phyloP scores from a whole-genome alignment of 2,329 filamentous ascomycete genomes.

The Penicillium psychrosexuale region DNA sequence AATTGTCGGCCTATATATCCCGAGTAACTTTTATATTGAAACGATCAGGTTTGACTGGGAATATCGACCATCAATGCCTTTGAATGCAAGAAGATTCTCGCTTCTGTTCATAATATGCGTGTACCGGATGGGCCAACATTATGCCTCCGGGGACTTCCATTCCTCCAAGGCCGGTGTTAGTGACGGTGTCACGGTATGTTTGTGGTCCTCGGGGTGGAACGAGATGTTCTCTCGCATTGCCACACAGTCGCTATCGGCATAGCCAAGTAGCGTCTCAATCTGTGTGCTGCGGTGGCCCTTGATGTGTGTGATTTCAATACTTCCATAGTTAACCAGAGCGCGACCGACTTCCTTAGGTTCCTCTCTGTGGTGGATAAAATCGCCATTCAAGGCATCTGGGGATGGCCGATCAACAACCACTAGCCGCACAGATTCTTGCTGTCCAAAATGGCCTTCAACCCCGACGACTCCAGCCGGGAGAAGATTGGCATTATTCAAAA shows the following conservation, averaged over 20 bases:
- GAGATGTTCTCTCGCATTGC: conserved; percentile 85
- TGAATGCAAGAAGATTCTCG: conserved; percentile 2
- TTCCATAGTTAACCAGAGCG: conserved; percentile 90
- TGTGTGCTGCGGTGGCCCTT: conserved; percentile 79
- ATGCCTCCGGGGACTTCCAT: conserved; percentile 17
- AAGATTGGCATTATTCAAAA: conserved; percentile 79
- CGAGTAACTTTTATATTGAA: not conserved
- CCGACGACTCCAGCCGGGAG: conserved; percentile 88
- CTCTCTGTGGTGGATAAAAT: conserved; percentile 38
- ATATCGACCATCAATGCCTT: not conserved
- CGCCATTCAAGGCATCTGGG: conserved; percentile 40
- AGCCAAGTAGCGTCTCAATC: conserved; percentile 77
- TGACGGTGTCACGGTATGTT: conserved; percentile 15
- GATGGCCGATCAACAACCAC: conserved; percentile 68
- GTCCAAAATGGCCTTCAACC: conserved; percentile 81
- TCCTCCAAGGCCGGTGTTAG: conserved; percentile 27
- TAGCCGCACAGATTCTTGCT: conserved; percentile 87
- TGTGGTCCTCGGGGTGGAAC: conserved; percentile 42
- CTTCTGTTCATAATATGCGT: conserved; percentile 1
- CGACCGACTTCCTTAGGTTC: conserved; percentile 72
- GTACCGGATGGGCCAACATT: not conserved
- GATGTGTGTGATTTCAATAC: conserved; percentile 76
- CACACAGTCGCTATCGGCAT: conserved; percentile 92
- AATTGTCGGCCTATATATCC: not conserved
- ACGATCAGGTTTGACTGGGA: not conserved